phyloP scores from a whole-genome alignment of 2,329 filamentous ascomycete genomes.

The Fusarium heterosporum region DNA sequence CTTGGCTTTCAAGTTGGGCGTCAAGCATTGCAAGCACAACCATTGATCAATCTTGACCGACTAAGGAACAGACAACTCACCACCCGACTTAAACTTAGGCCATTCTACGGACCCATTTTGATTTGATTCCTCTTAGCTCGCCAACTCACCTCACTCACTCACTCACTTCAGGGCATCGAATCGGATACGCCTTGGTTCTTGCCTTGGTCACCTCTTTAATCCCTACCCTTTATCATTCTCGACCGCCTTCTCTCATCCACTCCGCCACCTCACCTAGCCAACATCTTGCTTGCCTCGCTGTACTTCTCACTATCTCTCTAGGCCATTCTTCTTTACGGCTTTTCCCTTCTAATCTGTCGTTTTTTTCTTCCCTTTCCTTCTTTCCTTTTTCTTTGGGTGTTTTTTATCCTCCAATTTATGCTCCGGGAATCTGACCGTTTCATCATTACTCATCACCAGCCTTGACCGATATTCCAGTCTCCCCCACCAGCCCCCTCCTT shows the following conservation, averaged over 20 bases:
- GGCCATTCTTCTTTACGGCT: conserved; percentile 21
- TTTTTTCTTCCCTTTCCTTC: conserved; percentile 7
- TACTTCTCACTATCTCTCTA: conserved; percentile 22
- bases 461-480: conserved; percentile 42
- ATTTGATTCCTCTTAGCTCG: conserved; percentile 1
- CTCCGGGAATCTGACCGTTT: conserved; percentile 13
- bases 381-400: neutral
- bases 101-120: conserved; percentile 23
- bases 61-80: conserved; percentile 37
- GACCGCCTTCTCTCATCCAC: conserved; percentile 43
- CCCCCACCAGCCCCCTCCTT: conserved; percentile 32
- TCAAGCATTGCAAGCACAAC: conserved; percentile 24
- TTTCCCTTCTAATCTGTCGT: conserved; percentile 26
- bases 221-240: conserved; percentile 35
- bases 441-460: conserved; percentile 36
- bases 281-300: conserved; percentile 26
- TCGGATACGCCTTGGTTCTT: conserved; percentile 36
- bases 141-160: conserved; percentile 32
- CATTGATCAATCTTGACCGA: conserved; percentile 36
- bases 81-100: conserved; percentile 22
- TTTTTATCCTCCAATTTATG: conserved; percentile 4
- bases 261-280: conserved; percentile 37
- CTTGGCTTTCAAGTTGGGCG: conserved; percentile 30
- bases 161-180: conserved; percentile 32
- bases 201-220: conserved; percentile 33